phyloP scores from a whole-genome alignment of 2,329 filamentous ascomycete genomes.

The Sphaceloma murrayae region DNA sequence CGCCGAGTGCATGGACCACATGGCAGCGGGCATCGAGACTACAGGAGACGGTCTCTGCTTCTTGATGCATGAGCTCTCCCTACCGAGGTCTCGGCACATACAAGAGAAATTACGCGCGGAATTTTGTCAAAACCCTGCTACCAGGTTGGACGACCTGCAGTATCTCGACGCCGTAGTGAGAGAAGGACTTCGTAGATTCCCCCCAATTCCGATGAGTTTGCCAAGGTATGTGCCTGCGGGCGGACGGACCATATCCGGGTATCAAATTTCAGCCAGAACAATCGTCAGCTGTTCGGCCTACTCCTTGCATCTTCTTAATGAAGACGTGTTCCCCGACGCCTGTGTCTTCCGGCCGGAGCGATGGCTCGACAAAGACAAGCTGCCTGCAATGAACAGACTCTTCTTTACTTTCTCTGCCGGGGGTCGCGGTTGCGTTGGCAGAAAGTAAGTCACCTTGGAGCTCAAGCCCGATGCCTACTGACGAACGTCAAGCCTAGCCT shows the following conservation, averaged over 20 bases:
- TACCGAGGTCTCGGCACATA: slow-evolving; percentile 33
- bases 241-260: slow-evolving; percentile 29
- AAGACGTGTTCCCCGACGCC: slow-evolving; percentile 36
- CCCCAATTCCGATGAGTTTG: slow-evolving; percentile 44
- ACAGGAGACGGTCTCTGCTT: slow-evolving; percentile 62
- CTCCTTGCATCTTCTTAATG: slow-evolving; percentile 38
- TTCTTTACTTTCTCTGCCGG: slow-evolving; percentile 19
- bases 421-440: slow-evolving; percentile 18
- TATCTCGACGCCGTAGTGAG: slow-evolving; percentile 43
- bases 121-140: slow-evolving; percentile 3
- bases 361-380: slow-evolving; percentile 33
- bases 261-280: slow-evolving; percentile 33
- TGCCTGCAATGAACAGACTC: slow-evolving; percentile 35
- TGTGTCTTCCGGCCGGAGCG: slow-evolving; percentile 39
- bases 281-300: slow-evolving; percentile 39
- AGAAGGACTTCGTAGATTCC: slow-evolving; percentile 42
- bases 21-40: slow-evolving; percentile 63
- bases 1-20: slow-evolving; percentile 59
- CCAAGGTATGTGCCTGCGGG: slow-evolving; percentile 39
- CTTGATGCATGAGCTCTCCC: slow-evolving; percentile 61
- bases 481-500: slow-evolving; percentile 10
- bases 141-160: slow-evolving; percentile 25
- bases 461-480: not conserved
- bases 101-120: slow-evolving; percentile 16
- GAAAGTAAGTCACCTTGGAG: slow-evolving; percentile 18